Evolutionary conservation across 2,329 filamentous ascomycete genomes (phyloP), one percentile per base, ranked within the genome.

Genomic region (Penicillium sp.): DNA sequence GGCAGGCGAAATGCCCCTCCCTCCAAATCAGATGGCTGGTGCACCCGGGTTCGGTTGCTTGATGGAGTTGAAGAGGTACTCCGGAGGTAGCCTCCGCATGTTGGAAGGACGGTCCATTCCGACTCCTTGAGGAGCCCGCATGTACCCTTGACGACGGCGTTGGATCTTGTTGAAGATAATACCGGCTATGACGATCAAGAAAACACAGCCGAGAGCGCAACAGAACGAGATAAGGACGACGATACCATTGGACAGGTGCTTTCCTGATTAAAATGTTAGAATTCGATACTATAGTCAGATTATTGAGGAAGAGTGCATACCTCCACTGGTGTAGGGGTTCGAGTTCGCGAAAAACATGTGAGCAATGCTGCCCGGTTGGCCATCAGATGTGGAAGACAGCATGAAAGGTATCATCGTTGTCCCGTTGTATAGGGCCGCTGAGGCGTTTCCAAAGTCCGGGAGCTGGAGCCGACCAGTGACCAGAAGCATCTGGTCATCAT

Each of bases 401-500:
- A 88, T 79, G 66, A 91, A 95, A 0, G 93, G 91, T 45, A 76
- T 76, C 64, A 91, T 82, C 3, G 75, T 72, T 10, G 83, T 88
- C 60, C 93, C 93, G 63, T 97, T 88, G 73, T 87, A 98, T 26
- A 96, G 74, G 7, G 84, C 91, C 9, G 88, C 89, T 15, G 91
- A 95, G 5, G 85, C 88, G 49, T 83, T 84, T 51, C 91, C 90
- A 64, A 89, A 89, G 43, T 74, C 73, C 0, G 85, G 81, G 17
- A 97, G 76, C 56, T 82, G 78, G 57, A 98, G 80, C 46, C 85
- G 80, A 34, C 93, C 93, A 15, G 88, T 88, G 43, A 97, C 74
- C 70, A 98, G 78, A 32, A 98, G 79, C 4, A 82, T 78, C 65
- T 93, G 82, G 54, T 82, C 75, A n/a, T n/a, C n/a, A n/a, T n/a